Conservation (phyloP, 2,329 filamentous ascomycete genomes). For the Beauveria caledonica region DNA sequence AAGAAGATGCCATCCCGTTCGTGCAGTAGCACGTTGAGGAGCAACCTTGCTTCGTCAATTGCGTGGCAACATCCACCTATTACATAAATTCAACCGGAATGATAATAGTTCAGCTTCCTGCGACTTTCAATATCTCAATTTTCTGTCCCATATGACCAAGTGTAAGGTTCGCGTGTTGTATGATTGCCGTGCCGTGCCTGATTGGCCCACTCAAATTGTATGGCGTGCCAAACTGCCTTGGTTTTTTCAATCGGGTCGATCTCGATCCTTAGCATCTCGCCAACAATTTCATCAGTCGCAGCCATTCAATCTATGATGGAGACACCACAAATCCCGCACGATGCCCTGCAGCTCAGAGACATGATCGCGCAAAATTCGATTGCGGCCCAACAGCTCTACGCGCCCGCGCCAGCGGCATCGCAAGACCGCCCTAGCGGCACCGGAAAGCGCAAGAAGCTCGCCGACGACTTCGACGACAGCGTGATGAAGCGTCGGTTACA, state of each 20-base stretch:
- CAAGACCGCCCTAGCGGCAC: conserved; percentile 13
- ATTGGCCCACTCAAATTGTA: conserved; percentile 1
- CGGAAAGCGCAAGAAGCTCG: conserved; percentile 31
- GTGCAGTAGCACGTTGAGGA: no score
- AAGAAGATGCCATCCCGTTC: no score
- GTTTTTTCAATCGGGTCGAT: background rate
- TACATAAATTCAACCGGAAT: no score
- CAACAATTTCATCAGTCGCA: background rate
- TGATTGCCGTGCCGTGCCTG: background rate
- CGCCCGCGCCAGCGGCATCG: conserved; percentile 17
- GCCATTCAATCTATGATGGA: conserved; percentile 23
- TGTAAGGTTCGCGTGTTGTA: background rate
- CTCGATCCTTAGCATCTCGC: background rate
- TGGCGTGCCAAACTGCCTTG: background rate
- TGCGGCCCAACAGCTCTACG: conserved; percentile 25
- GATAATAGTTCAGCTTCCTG: no score
- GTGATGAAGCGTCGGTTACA: conserved; percentile 44
- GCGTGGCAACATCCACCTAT: no score
- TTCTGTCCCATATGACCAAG: background rate
- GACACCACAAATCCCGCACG: conserved; percentile 23
- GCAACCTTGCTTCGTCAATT: no score
- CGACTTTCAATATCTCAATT: background rate
- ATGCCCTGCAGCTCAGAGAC: conserved; percentile 26
- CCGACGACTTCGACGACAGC: conserved; percentile 26
- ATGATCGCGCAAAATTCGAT: conserved; percentile 29